Evolutionary conservation across 352 stramenopile genomes (phyloP).

Genomic region (Phytophthora tentaculata): DNA sequence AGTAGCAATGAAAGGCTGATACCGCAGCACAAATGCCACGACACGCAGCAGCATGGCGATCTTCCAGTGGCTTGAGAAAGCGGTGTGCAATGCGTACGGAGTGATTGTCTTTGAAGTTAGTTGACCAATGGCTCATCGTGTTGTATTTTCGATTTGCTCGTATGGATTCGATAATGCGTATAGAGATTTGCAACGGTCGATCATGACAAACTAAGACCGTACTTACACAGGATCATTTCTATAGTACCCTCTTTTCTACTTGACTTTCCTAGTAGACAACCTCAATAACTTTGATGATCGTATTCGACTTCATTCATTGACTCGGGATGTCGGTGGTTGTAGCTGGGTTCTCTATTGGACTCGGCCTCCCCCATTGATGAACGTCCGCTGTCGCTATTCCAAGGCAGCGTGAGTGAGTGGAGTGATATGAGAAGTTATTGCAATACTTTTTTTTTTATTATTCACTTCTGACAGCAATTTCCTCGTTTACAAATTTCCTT

Average conservation of each 20-base stretch:
- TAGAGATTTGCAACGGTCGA: not conserved
- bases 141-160: not conserved
- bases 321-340: not conserved
- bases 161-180: not conserved
- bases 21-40: not conserved
- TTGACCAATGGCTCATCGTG: not conserved
- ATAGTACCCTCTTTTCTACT: slow-evolving; percentile 7
- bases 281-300: too few species aligned
- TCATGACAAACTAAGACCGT: not conserved
- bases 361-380: not conserved
- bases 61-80: not conserved
- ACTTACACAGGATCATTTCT: slow-evolving; percentile 3
- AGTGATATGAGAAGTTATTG: slow-evolving; percentile 6
- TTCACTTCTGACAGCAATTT: too few species aligned
- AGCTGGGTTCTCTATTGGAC: not conserved
- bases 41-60: not conserved
- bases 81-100: not conserved
- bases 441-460: not conserved
- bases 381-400: slow-evolving; percentile 1
- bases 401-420: slow-evolving; percentile 4
- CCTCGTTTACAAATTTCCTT: too few species aligned
- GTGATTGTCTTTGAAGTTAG: not conserved
- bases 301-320: slow-evolving; percentile 6
- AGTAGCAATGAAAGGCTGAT: not conserved
- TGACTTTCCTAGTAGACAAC: too few species aligned